Conservation (phyloP, 768 basidiomycete species). For the Podaxis sp. region DNA sequence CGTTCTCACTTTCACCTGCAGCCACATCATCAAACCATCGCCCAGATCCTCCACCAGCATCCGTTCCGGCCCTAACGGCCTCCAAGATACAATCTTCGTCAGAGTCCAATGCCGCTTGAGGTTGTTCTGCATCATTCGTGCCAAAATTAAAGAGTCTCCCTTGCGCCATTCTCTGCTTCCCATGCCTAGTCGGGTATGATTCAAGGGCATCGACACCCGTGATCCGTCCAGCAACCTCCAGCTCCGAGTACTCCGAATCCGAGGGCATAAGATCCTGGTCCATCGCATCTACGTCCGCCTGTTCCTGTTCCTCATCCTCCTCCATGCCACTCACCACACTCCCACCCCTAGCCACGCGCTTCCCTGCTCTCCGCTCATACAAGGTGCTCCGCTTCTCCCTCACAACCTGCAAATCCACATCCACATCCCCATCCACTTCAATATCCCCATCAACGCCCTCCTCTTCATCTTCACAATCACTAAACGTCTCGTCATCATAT, state of each 20-base stretch:
- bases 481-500: conserved; percentile 65
- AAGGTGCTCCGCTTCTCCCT: conserved; percentile 11
- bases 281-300: conserved; percentile 69
- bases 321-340: conserved; percentile 15
- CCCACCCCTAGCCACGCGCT: conserved; percentile 15
- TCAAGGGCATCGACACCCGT: neutral
- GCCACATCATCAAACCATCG: neutral
- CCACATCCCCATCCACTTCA: neutral
- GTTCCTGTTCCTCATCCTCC: conserved; percentile 45
- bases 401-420: conserved; percentile 19
- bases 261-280: conserved; percentile 60
- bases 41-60: neutral
- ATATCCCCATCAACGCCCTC: conserved; percentile 42
- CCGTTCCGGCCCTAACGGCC: neutral
- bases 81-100: conserved; percentile 8
- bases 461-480: conserved; percentile 41
- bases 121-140: neutral
- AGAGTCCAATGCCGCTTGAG: neutral
- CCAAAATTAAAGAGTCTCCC: neutral
- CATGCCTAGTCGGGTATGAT: neutral
- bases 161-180: neutral
- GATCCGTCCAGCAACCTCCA: conserved; percentile 21
- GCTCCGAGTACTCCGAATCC: conserved; percentile 39
- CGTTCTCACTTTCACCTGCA: neutral
- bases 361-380: conserved; percentile 21